These are phyloP conservation scores for Pythium biforme DNA, from an alignment of 352 stramenopile genomes.

Conservation along the genomic window DNA sequence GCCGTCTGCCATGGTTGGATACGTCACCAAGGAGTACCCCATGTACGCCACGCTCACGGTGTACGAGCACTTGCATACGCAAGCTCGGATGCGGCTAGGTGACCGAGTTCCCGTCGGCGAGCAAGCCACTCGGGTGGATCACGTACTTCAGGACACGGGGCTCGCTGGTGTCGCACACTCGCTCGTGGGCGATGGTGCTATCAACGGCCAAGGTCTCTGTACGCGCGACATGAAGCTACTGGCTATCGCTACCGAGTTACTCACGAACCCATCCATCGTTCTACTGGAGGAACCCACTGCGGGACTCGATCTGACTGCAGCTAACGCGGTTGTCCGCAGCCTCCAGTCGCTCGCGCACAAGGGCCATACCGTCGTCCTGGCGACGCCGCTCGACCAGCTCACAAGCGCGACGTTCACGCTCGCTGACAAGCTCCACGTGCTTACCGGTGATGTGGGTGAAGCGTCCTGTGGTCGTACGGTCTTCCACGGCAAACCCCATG, in stretches of 20 bases:
- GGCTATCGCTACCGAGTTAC: neutral
- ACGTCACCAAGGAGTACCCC: neutral
- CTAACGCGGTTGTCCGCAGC: constrained; percentile 45
- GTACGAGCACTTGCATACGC: constrained; percentile 85
- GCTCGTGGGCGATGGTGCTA: constrained; percentile 46
- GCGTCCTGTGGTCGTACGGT: constrained; percentile 19
- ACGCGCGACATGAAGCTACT: neutral
- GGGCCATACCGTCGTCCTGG: constrained; percentile 76
- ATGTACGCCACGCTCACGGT: constrained; percentile 74
- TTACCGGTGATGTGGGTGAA: neutral
- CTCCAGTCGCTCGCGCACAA: constrained; percentile 64
- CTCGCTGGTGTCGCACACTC: constrained; percentile 9
- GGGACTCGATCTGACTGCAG: constrained; percentile 52
- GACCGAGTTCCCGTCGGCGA: neutral
- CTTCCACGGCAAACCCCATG: constrained; percentile 29
- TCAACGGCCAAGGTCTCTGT: neutral
- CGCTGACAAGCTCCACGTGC: constrained; percentile 33
- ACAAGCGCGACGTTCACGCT: constrained; percentile 33
- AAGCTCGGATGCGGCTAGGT: constrained; percentile 71
- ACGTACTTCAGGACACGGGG: neutral
- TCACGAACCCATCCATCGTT: constrained; percentile 79
- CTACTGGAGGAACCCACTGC: constrained; percentile 85
- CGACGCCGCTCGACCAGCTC: constrained; percentile 78
- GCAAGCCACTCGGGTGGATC: neutral
- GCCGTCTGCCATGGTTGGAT: neutral